Base-by-base conservation (phyloP, 768 basidiomycete species). In the Boletus reticulatus region DNA sequence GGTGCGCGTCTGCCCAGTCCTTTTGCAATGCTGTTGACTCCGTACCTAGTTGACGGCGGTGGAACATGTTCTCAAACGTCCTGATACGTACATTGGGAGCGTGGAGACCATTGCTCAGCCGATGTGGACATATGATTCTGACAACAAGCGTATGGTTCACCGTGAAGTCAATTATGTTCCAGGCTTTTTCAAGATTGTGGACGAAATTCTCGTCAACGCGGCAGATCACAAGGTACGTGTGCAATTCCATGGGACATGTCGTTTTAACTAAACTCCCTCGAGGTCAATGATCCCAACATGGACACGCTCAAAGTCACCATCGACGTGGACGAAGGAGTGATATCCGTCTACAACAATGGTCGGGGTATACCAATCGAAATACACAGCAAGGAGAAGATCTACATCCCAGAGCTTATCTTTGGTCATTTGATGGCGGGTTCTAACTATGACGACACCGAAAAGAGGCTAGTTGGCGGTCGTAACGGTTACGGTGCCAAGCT, bases 401-500 rank as follows among this genome's bases (percentile, higher is more conserved):
- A 92, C 70, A 97, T 99, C 53, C 97, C 97, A 0, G 93, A 98
- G 68, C 80, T 99, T 57, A 98, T 99, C 64, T 99, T 99, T 63
- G 97, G 97, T 7, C 88, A 97, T 68, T 81, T 99, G 17, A 80
- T 98, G 22, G 91, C 96, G 2, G 92, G 89, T 12, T 96, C 94
- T 43, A 98, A 98, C 77, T 98, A 96, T 66, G 96, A 99, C 71
- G 97, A 99, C 64, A 89, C 94, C 72, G 95, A 99, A 77, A 97
- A 94, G 82, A 98, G 97, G 75, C 81, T 98, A 47, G 98, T 94
- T 0, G 97, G 97, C 73, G 97, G 97, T 72, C 86, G 97, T 66
- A 99, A 99, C 66, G 97, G 97, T 67, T 98, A 93, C 66, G 97
- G 97, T 64, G 97, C 97, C 50, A 99, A 99, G 70, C 81, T 99